A percentile compares a stretch with the other conserved stretches of the same genome.
Conservation (phyloP, 345 rosid species). For the Pseudoturritis turrita region DNA sequence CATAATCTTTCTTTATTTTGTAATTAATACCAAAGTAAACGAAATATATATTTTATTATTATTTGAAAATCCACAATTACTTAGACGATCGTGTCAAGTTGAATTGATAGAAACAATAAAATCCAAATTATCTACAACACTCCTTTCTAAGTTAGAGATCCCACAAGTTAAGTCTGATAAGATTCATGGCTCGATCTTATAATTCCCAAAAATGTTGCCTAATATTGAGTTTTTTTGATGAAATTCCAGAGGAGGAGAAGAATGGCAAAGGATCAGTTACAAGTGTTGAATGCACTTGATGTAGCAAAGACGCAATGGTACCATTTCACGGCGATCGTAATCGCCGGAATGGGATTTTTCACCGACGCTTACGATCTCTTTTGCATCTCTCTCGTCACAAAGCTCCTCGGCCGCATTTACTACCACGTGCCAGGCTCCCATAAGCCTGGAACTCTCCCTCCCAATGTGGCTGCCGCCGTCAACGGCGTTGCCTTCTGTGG, state of each 20-base stretch:
- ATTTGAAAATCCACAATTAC: background rate
- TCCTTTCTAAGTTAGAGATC: background rate
- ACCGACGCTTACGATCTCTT: slow-evolving; percentile 44
- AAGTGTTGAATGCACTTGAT: slow-evolving; percentile 51
- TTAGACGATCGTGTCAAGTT: background rate
- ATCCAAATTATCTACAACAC: background rate
- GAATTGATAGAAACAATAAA: background rate
- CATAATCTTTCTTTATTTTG: background rate
- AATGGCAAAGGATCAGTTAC: slow-evolving; percentile 48
- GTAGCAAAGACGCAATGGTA: slow-evolving; percentile 36
- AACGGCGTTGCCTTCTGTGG: slow-evolving; percentile 48
- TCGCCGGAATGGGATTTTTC: slow-evolving; percentile 46
- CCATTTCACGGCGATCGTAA: slow-evolving; percentile 34
- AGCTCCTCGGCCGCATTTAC: slow-evolving; percentile 42
- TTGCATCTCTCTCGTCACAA: slow-evolving; percentile 39
- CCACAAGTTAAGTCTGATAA: background rate
- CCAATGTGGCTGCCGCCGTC: slow-evolving; percentile 41
- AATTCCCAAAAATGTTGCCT: background rate
- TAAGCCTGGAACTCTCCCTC: slow-evolving; percentile 40
- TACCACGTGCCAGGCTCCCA: slow-evolving; percentile 34
- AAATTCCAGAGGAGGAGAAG: slow-evolving; percentile 4
- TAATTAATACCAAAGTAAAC: background rate
- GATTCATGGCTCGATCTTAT: background rate
- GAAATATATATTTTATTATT: background rate
- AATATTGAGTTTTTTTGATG: background rate